Evolutionary conservation across 306 rosid genomes (phyloP).

Genomic region (Cucurbita pepo): DNA sequence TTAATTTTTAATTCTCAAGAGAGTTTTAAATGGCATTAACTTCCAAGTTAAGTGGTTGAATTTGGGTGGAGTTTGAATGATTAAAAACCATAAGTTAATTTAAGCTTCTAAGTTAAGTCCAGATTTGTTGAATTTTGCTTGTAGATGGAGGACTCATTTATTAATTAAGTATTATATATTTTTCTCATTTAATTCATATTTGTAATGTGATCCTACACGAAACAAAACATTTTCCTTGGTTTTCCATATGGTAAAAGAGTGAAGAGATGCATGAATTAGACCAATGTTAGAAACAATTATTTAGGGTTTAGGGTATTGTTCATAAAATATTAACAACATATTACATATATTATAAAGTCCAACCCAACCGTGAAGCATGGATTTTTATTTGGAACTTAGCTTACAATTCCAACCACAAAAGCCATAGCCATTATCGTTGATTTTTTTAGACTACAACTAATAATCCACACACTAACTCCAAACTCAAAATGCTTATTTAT

Average conservation of each 20-base stretch:
- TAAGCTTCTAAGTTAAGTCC: not conserved
- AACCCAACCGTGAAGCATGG: not conserved
- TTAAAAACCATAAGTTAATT: not conserved
- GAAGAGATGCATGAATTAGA: not conserved
- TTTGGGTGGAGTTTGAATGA: not conserved
- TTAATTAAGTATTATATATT: not conserved
- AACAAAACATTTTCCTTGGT: not conserved
- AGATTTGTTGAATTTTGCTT: not conserved
- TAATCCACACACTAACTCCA: not conserved
- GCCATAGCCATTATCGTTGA: not conserved
- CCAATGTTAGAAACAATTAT: not conserved
- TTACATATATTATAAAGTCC: not conserved
- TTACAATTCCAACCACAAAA: not conserved
- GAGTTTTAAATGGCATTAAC: not conserved
- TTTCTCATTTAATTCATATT: no score
- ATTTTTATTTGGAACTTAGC: not conserved
- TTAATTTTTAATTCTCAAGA: not conserved
- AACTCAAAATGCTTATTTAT: not conserved
- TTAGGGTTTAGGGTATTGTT: not conserved
- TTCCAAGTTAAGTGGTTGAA: not conserved
- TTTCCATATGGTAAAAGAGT: not conserved
- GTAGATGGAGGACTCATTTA: not conserved
- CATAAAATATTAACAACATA: not conserved
- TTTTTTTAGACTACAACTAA: not conserved
- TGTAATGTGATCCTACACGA: no score